Evolutionary conservation across 164 flowering plant genomes (phyloP), one percentile per base, ranked within the genome.

Genomic region (Cinnamomum micranthum): DNA sequence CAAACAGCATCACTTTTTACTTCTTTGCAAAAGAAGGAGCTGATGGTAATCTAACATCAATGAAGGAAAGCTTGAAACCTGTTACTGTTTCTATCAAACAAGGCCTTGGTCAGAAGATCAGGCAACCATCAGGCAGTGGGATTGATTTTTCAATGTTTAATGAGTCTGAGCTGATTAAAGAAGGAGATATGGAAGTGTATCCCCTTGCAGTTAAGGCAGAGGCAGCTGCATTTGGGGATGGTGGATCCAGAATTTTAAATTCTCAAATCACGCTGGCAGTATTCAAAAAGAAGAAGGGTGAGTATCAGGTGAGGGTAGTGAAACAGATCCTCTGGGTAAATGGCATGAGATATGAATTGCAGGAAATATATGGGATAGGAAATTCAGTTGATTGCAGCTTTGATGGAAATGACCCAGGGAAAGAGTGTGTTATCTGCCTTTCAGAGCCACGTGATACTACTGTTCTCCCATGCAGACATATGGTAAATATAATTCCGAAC

Each of bases 381-480:
- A 94, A 94, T 83, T 91, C 98, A 0, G 91, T 89, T 23, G 95
- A 90, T 41, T 83, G 81, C 68, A 97, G 92, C 41, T 81, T 85
- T 47, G 99, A 96, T 79, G 91, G 82, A 50, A 90, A 89, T 81
- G 97, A 96, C 72, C 92, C 89, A 1, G 97, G 98, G 23, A 96
- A 96, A 81, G 99, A 96, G 83, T 96, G 98, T 78, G 99, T 94
- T 6, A 91, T 96, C 71, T 96, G 99, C 88, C 82, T 96, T 71
- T 94, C 98, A 64, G 97, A 96, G 78, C 98, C 99, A 23, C 86
- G 97, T 62, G 99, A 96, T 80, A 94, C 97, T 10, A 88, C 97
- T 76, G 97, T 91, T 17, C 99, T 96, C 70, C 99, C 99, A n/a
- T 96, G 99, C 78, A 87, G 99, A 55, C 99, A 95, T 82, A 95